phyloP scores from a whole-genome alignment of 768 basidiomycete species.

The Gloeophyllum trabeum region DNA sequence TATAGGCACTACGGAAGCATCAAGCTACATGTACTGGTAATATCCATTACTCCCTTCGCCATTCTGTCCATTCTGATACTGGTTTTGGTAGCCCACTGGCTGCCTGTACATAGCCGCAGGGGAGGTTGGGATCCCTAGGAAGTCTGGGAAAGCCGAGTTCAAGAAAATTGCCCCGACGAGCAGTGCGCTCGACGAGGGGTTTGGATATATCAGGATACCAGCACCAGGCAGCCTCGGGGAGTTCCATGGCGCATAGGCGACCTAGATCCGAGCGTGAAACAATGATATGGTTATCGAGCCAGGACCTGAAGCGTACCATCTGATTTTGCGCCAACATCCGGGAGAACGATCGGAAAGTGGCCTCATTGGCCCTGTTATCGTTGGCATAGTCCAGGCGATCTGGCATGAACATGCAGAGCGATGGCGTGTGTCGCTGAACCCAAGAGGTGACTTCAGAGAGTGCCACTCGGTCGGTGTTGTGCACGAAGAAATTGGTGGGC shows the following conservation, averaged over 20 bases:
- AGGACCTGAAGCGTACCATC: slow-evolving; percentile 27
- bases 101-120: too few species aligned
- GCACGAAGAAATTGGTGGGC: slow-evolving; percentile 34
- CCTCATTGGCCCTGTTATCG: slow-evolving; percentile 36
- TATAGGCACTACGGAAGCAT: too few species aligned
- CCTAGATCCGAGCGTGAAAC: slow-evolving; percentile 21
- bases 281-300: slow-evolving; percentile 6
- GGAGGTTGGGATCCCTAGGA: too few species aligned
- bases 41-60: too few species aligned
- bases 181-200: background rate
- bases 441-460: slow-evolving; percentile 38
- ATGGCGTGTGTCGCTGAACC: slow-evolving; percentile 31
- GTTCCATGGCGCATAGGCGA: slow-evolving; percentile 42
- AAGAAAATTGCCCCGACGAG: background rate
- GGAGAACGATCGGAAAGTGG: slow-evolving; percentile 43
- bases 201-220: slow-evolving; percentile 21
- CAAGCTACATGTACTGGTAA: too few species aligned
- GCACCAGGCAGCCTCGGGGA: slow-evolving; percentile 29
- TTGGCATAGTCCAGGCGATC: slow-evolving; percentile 41
- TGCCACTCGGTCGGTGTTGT: slow-evolving; percentile 27
- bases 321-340: slow-evolving; percentile 38
- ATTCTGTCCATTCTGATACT: too few species aligned
- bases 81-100: too few species aligned
- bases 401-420: slow-evolving; percentile 54
- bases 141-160: background rate